phyloP scores from a whole-genome alignment of 768 basidiomycete species.

The Auriscalpium orientale region DNA sequence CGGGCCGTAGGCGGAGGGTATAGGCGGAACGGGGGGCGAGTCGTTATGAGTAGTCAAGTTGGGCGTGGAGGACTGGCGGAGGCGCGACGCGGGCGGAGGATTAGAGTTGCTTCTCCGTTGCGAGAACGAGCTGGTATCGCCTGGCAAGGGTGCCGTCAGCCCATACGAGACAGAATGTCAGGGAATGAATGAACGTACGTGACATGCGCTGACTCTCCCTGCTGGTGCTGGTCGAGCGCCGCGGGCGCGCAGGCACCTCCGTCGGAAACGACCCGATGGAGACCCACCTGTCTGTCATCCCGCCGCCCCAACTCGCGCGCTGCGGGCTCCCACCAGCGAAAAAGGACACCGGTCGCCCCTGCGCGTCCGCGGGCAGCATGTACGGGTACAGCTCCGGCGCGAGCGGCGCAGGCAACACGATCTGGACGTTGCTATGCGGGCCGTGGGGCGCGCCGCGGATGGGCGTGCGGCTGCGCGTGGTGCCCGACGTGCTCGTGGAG shows the following conservation, averaged over 20 bases:
- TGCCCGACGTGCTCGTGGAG: slow-evolving; percentile 7
- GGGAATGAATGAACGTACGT: neutral
- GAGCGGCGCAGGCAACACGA: slow-evolving; percentile 62
- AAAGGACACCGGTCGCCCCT: neutral
- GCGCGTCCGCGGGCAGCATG: neutral
- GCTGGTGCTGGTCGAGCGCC: neutral
- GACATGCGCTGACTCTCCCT: neutral
- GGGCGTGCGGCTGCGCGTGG: slow-evolving; percentile 13
- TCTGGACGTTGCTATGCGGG: slow-evolving; percentile 52
- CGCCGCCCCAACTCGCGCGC: slow-evolving; percentile 1
- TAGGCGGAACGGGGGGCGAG: slow-evolving; percentile 6
- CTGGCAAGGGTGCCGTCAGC: neutral
- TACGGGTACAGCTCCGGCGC: slow-evolving; percentile 28
- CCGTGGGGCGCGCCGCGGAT: slow-evolving; percentile 56
- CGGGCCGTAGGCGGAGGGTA: slow-evolving; percentile 3
- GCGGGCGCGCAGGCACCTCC: neutral
- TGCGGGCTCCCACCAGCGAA: neutral
- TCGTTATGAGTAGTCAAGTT: neutral
- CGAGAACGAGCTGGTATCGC: neutral
- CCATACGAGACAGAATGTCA: neutral
- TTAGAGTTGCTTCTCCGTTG: slow-evolving; percentile 8
- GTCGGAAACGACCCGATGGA: neutral
- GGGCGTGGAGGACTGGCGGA: neutral
- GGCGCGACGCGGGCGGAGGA: slow-evolving; percentile 5
- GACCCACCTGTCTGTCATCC: slow-evolving; percentile 13